These are phyloP conservation scores for Peronospora farinosa DNA, from an alignment of 352 stramenopile genomes.

Conservation along the genomic window DNA sequence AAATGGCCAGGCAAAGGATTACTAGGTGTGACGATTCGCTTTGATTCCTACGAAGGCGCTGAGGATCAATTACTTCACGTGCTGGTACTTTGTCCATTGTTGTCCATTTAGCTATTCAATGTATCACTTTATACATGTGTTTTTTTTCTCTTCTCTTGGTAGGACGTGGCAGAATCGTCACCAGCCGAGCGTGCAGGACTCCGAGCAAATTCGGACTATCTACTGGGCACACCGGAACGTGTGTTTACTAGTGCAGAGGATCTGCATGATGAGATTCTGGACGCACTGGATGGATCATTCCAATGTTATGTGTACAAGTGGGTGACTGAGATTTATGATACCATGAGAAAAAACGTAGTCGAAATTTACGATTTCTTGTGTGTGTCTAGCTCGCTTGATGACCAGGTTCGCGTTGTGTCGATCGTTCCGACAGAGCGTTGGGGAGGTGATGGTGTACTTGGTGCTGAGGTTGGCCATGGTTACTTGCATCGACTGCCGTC, in stretches of 20 bases:
- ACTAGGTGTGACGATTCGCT: conserved; percentile 95
- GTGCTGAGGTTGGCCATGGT: conserved; percentile 93
- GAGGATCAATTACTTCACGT: conserved; percentile 95
- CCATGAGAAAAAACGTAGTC: not conserved
- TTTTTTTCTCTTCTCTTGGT: not conserved
- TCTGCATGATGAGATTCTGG: conserved; percentile 86
- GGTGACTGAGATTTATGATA: conserved; percentile 4
- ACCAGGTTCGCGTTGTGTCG: conserved; percentile 91
- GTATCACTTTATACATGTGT: not conserved
- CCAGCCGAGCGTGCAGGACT: conserved; percentile 88
- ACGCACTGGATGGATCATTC: conserved; percentile 88
- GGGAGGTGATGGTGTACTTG: conserved; percentile 89
- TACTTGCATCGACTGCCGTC: conserved; percentile 92
- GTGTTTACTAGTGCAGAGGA: conserved; percentile 84
- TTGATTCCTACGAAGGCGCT: conserved; percentile 93
- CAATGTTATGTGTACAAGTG: conserved; percentile 98
- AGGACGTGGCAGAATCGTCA: conserved; percentile 85
- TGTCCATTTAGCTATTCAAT: not conserved
- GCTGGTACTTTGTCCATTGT: conserved; percentile 41
- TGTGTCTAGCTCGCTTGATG: conserved; percentile 59
- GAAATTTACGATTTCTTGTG: not conserved
- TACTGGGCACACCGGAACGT: conserved; percentile 89
- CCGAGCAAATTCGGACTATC: conserved; percentile 86
- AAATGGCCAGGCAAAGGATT: conserved; percentile 92
- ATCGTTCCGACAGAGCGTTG: conserved; percentile 76